Percentiles rank a stretch among this genome's conserved stretches.
phyloP scores from a whole-genome alignment of 2,329 filamentous ascomycete genomes.

The Coleophoma cylindrospora region DNA sequence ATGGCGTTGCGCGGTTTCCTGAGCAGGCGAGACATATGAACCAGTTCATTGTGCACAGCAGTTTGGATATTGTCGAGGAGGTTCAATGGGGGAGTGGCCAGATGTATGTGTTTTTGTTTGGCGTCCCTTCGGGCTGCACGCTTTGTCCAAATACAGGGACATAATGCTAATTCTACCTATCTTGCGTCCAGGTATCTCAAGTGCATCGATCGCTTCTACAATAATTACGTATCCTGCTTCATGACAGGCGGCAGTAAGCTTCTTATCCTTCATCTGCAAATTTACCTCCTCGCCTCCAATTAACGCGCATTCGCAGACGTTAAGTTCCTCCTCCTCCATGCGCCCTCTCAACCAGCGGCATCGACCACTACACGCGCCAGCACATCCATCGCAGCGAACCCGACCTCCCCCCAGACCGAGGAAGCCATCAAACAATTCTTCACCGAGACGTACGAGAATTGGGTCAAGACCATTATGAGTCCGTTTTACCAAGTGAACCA shows the following conservation, averaged over 20 bases:
- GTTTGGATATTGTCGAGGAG: slow-evolving; percentile 92
- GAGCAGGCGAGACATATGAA: slow-evolving; percentile 91
- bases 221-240: slow-evolving; percentile 92
- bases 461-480: slow-evolving; percentile 95
- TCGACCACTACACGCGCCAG: slow-evolving; percentile 45
- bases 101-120: slow-evolving; percentile 50
- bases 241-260: slow-evolving; percentile 70
- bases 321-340: slow-evolving; percentile 91
- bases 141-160: too few relatives aligned
- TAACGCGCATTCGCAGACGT: slow-evolving; percentile 45
- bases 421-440: slow-evolving; percentile 96
- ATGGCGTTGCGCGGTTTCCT: slow-evolving; percentile 83
- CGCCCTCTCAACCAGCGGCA: slow-evolving; percentile 54
- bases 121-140: too few relatives aligned
- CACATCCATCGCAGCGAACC: slow-evolving; percentile 76
- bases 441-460: slow-evolving; percentile 90
- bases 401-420: slow-evolving; percentile 83
- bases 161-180: slow-evolving; percentile 1
- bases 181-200: slow-evolving; percentile 73
- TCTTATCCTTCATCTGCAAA: neutral
- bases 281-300: neutral
- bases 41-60: slow-evolving; percentile 94
- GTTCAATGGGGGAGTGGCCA: slow-evolving; percentile 86
- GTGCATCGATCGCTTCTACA: slow-evolving; percentile 93
- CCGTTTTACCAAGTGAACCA: slow-evolving; percentile 88